A percentile compares a stretch with the other conserved stretches of the same genome.
Conservation (phyloP, 331 rosid genomes). For the Acacia concinna region DNA sequence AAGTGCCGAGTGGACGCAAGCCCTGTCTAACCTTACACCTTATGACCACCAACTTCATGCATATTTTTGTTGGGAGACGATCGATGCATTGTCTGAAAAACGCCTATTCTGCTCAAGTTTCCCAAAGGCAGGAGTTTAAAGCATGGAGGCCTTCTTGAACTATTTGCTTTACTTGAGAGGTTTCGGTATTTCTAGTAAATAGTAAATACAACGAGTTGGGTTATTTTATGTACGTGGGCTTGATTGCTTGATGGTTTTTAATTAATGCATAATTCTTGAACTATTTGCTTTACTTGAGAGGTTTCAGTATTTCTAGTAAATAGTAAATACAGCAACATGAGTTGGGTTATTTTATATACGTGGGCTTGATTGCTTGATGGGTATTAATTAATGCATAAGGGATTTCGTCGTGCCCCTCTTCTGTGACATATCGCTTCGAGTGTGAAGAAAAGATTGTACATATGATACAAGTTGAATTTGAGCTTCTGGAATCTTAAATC, state of each 20-base stretch:
- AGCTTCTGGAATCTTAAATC: background rate
- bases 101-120: slow-evolving; percentile 32
- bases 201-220: slow-evolving; percentile 12
- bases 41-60: slow-evolving; percentile 12
- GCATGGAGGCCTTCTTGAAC: slow-evolving; percentile 19
- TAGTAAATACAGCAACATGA: background rate
- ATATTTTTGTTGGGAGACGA: slow-evolving; percentile 4
- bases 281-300: slow-evolving; percentile 22
- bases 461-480: background rate
- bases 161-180: slow-evolving; percentile 24
- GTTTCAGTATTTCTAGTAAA: slow-evolving; percentile 26
- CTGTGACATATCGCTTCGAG: too few relatives aligned
- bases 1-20: slow-evolving; percentile 79
- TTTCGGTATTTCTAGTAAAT: slow-evolving; percentile 21
- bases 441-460: slow-evolving; percentile 12
- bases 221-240: slow-evolving; percentile 11
- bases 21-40: slow-evolving; percentile 42
- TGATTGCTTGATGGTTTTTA: slow-evolving; percentile 18
- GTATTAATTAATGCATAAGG: slow-evolving; percentile 19
- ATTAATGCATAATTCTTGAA: slow-evolving; percentile 16
- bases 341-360: slow-evolving; percentile 19
- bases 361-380: slow-evolving; percentile 19
- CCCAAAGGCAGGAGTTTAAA: slow-evolving; percentile 25
- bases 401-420: slow-evolving; percentile 19
- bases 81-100: background rate